Evolutionary conservation across 2,329 filamentous ascomycete genomes (phyloP).

Genomic region (Ceratocystis destructans): DNA sequence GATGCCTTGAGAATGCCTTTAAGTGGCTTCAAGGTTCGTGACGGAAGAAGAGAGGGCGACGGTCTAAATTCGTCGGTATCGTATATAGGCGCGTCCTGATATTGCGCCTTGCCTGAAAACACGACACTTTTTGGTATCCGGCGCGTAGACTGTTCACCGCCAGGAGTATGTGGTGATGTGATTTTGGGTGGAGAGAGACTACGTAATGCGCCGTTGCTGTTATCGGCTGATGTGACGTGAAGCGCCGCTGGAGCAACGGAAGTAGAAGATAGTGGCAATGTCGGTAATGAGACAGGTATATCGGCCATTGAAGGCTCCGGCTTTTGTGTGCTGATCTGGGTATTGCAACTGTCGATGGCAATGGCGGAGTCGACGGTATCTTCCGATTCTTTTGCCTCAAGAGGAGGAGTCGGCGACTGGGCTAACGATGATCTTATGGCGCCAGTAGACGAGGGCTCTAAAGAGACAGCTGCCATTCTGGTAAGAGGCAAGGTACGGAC

Average conservation of each 20-base stretch:
- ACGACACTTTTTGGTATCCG: slow-evolving; percentile 41
- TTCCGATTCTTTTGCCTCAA: slow-evolving; percentile 32
- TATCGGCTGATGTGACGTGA: neutral
- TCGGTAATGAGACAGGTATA: neutral
- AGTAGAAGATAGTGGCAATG: neutral
- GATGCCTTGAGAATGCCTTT: slow-evolving; percentile 69
- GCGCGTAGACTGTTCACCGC: slow-evolving; percentile 32
- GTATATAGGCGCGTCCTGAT: slow-evolving; percentile 40
- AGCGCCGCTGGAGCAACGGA: neutral
- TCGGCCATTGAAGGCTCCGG: neutral
- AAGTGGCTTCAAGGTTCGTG: slow-evolving; percentile 23
- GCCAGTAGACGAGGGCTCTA: slow-evolving; percentile 5
- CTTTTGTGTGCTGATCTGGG: slow-evolving; percentile 26
- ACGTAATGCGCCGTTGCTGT: neutral
- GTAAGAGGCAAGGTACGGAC: neutral
- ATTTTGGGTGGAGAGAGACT: slow-evolving; percentile 37
- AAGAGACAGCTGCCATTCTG: slow-evolving; percentile 9
- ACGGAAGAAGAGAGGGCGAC: slow-evolving; percentile 16
- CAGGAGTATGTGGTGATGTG: slow-evolving; percentile 32
- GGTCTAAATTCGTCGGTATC: slow-evolving; percentile 26
- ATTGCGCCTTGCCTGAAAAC: slow-evolving; percentile 44
- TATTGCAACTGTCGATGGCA: slow-evolving; percentile 28
- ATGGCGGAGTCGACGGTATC: slow-evolving; percentile 26
- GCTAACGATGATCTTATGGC: slow-evolving; percentile 37
- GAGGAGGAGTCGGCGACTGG: slow-evolving; percentile 55